These are phyloP conservation scores for Sutorius australiensis DNA, from an alignment of 768 basidiomycete species.

Conservation along the genomic window DNA sequence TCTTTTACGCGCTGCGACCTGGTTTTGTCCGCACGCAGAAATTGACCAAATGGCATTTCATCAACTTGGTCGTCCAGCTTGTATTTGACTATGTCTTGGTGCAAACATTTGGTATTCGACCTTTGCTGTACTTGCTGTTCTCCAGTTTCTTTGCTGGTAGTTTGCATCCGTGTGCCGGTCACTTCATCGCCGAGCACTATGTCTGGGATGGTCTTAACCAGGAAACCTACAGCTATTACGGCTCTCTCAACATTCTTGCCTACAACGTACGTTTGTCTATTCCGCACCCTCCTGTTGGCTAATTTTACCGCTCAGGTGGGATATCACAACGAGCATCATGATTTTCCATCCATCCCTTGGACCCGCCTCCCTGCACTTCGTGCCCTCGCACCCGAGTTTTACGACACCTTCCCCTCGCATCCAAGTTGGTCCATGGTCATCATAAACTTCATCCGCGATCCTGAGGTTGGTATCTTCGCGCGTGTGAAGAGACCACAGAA, in stretches of 20 bases:
- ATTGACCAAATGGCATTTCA: slow-evolving; percentile 77
- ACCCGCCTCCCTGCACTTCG: slow-evolving; percentile 83
- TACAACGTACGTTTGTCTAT: slow-evolving; percentile 73
- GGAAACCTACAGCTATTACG: slow-evolving; percentile 98
- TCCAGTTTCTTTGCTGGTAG: slow-evolving; percentile 96
- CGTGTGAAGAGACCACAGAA: slow-evolving; percentile 72
- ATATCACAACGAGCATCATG: slow-evolving; percentile 99
- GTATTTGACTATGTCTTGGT: slow-evolving; percentile 70
- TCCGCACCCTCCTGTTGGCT: neutral
- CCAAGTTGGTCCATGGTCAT: slow-evolving; percentile 94
- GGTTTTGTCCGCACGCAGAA: slow-evolving; percentile 85
- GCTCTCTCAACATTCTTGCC: slow-evolving; percentile 80
- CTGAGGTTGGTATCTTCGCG: slow-evolving; percentile 83
- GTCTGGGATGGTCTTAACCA: slow-evolving; percentile 89
- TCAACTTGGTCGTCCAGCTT: slow-evolving; percentile 71
- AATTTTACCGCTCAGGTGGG: slow-evolving; percentile 60
- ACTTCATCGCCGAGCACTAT: slow-evolving; percentile 98
- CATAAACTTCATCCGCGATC: slow-evolving; percentile 89
- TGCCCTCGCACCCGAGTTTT: slow-evolving; percentile 85
- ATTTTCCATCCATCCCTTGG: slow-evolving; percentile 97
- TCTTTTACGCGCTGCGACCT: slow-evolving; percentile 97
- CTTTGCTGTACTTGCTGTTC: slow-evolving; percentile 78
- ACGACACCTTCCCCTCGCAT: slow-evolving; percentile 83
- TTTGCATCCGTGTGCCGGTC: slow-evolving; percentile 91
- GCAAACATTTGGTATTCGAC: slow-evolving; percentile 38